A percentile compares a stretch with the other conserved stretches of the same genome.
Conservation (phyloP, 331 rosid genomes). For the Malus hybrid region DNA sequence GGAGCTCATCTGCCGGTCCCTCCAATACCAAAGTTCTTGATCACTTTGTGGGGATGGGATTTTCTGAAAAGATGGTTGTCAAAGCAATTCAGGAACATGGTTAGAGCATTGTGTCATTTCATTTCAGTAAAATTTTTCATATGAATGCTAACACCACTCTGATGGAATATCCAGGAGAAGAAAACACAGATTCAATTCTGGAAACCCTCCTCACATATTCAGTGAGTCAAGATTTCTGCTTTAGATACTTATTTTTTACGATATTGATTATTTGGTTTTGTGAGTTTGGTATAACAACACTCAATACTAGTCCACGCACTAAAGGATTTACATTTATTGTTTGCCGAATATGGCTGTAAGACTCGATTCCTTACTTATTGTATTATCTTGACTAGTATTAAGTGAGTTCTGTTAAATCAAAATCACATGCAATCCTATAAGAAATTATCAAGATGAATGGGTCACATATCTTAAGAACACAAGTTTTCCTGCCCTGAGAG, state of each 20-base stretch:
- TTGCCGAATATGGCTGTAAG: background rate
- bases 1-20: conserved; percentile 52
- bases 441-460: background rate
- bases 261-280: background rate
- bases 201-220: conserved; percentile 72
- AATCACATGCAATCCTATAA: background rate
- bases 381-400: background rate
- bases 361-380: background rate
- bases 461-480: background rate
- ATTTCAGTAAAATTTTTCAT: conserved; percentile 7
- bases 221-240: conserved; percentile 42
- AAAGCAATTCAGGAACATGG: conserved; percentile 81
- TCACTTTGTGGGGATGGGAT: conserved; percentile 75
- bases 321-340: background rate
- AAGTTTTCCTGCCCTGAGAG: background rate
- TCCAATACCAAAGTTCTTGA: conserved; percentile 61
- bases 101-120: conserved; percentile 25
- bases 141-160: conserved; percentile 15
- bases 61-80: conserved; percentile 56
- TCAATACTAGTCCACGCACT: background rate
- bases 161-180: conserved; percentile 69
- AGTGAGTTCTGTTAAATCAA: background rate
- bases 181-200: conserved; percentile 53
- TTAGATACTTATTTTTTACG: background rate
- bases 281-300: background rate